Percentiles rank a stretch among this genome's conserved stretches.
Conservation (phyloP, 2,329 filamentous ascomycete genomes). For the Neonectria coccinea region DNA sequence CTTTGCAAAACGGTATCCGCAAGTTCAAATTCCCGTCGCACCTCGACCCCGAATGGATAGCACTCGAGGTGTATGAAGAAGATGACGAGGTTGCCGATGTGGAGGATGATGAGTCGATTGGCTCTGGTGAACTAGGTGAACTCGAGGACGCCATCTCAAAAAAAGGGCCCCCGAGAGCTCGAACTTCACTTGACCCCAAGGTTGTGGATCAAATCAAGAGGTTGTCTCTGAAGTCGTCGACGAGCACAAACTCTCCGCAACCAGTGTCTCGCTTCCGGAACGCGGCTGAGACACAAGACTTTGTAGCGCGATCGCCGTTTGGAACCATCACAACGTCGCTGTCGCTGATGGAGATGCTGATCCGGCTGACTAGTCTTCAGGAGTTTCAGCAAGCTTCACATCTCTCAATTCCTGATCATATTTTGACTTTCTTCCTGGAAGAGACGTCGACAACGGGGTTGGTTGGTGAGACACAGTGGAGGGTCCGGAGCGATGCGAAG, state of each 20-base stretch:
- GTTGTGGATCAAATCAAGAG: constrained; percentile 57
- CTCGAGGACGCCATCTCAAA: constrained; percentile 31
- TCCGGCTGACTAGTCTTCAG: constrained; percentile 87
- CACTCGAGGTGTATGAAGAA: constrained; percentile 85
- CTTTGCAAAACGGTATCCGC: constrained; percentile 9
- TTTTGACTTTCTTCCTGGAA: constrained; percentile 87
- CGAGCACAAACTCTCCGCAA: constrained; percentile 19
- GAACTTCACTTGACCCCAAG: constrained; percentile 51
- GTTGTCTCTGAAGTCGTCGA: constrained; percentile 50
- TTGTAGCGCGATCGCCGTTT: constrained; percentile 60
- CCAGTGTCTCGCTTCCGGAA: constrained; percentile 11
- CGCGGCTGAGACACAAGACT: constrained; percentile 42
- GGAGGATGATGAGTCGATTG: constrained; percentile 62
- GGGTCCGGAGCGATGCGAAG: constrained; percentile 59
- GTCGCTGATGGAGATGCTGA: constrained; percentile 88
- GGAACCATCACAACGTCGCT: constrained; percentile 65
- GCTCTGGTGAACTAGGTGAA: constrained; percentile 52
- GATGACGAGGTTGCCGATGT: constrained; percentile 51
- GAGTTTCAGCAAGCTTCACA: constrained; percentile 93
- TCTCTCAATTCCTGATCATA: constrained; percentile 88
- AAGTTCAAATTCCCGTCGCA: constrained; percentile 70
- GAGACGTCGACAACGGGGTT: constrained; percentile 66
- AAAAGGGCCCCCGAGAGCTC: constrained; percentile 26
- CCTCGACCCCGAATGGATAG: constrained; percentile 90
- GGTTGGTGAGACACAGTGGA: constrained; percentile 58